A percentile compares a stretch with the other conserved stretches of the same genome.
Conservation (phyloP, 2,329 filamentous ascomycete genomes). For the Ophiostoma quercus region DNA sequence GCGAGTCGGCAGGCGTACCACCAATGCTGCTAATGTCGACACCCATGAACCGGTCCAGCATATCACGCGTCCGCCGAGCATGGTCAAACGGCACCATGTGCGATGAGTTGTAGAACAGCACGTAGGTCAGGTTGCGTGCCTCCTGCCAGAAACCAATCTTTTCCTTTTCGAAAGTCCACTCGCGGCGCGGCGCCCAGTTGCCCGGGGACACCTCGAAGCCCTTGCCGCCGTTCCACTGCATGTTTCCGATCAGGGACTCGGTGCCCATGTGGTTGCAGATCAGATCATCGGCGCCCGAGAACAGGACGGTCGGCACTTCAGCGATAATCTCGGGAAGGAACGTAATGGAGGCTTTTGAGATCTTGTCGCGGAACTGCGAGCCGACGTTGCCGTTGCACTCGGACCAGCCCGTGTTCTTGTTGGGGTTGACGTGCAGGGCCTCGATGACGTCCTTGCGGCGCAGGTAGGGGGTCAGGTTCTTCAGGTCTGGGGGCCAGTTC, state of each 20-base stretch:
- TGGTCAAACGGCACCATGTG: constrained; percentile 99
- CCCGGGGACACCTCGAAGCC: constrained; percentile 86
- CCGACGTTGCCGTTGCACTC: constrained; percentile 83
- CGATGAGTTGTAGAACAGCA: constrained; percentile 89
- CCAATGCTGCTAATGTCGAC: constrained; percentile 89
- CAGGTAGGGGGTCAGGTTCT: constrained; percentile 73
- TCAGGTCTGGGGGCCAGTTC: constrained; percentile 93
- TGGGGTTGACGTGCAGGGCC: constrained; percentile 75
- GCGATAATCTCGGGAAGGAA: constrained; percentile 74
- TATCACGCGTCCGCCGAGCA: constrained; percentile 79
- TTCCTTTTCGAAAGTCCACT: constrained; percentile 91
- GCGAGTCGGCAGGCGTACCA: constrained; percentile 69
- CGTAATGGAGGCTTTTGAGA: constrained; percentile 67
- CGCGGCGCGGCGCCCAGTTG: constrained; percentile 82
- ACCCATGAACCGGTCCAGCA: constrained; percentile 94
- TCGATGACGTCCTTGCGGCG: constrained; percentile 69
- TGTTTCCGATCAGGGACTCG: constrained; percentile 80
- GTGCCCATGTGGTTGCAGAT: constrained; percentile 98
- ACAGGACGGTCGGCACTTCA: constrained; percentile 74
- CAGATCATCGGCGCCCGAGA: constrained; percentile 87
- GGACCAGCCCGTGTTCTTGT: constrained; percentile 81
- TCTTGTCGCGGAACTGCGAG: constrained; percentile 60
- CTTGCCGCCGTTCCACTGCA: constrained; percentile 86
- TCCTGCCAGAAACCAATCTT: constrained; percentile 88
- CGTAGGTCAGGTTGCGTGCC: constrained; percentile 90